These are phyloP conservation scores for Phragmites australis DNA, from an alignment of 176 grass and related monocot species.

Conservation along the genomic window DNA sequence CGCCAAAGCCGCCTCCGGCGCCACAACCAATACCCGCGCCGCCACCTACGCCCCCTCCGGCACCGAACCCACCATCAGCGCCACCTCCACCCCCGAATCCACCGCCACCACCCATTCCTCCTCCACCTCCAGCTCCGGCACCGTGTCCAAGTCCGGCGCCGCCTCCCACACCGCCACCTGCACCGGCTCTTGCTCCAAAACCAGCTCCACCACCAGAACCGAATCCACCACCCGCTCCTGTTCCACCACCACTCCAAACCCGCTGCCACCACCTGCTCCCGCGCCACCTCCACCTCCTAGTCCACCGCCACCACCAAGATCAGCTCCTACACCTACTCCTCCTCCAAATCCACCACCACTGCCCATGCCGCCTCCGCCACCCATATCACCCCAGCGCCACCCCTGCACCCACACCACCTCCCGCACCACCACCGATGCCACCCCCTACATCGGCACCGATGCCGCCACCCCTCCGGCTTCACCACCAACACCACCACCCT, in stretches of 20 bases:
- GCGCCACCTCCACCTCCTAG: background rate
- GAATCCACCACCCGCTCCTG: background rate
- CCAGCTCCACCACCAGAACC: background rate
- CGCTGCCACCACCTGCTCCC: constrained; percentile 9
- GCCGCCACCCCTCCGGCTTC: background rate
- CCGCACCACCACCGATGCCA: background rate
- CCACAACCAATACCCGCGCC: background rate
- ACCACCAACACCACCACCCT: background rate
- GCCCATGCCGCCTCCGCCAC: constrained; percentile 14
- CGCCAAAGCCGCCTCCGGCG: background rate
- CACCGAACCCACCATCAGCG: constrained; percentile 1
- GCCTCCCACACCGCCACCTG: background rate
- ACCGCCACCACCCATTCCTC: background rate
- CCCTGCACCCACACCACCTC: background rate
- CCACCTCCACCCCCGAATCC: background rate
- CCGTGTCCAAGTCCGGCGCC: constrained; percentile 1
- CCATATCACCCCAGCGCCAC: constrained; percentile 4
- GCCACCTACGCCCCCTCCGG: background rate
- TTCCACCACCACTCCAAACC: constrained; percentile 14
- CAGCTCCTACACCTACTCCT: background rate
- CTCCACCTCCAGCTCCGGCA: background rate
- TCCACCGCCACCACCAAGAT: background rate
- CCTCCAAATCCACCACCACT: background rate
- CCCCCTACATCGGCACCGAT: background rate
- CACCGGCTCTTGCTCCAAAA: constrained; percentile 15